Evolutionary conservation across 75 land plant species (phyloP).

Genomic region (Pseudotsuga menziesii): DNA sequence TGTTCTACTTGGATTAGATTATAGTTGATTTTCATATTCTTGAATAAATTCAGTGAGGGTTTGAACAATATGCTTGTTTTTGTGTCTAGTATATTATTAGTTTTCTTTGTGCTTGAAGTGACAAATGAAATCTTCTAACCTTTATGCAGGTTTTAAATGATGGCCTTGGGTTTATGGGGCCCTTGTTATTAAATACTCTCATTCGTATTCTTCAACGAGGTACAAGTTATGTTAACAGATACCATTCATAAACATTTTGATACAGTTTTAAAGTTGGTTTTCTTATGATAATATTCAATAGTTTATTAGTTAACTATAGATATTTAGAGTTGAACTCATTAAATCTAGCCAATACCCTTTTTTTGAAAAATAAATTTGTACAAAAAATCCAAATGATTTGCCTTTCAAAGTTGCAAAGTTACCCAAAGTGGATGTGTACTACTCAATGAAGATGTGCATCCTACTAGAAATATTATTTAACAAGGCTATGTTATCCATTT

Average conservation of each 20-base stretch:
- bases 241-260: not conserved
- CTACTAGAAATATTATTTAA: no score
- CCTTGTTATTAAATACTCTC: constrained; percentile 24
- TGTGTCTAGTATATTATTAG: not conserved
- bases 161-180: constrained; percentile 21
- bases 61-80: not conserved
- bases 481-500: no score
- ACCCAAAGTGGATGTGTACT: no score
- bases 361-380: not conserved
- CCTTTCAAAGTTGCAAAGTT: not conserved
- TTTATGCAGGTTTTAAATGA: constrained; percentile 32
- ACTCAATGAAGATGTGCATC: no score
- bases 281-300: not conserved
- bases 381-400: not conserved
- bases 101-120: not conserved
- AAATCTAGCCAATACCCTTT: not conserved
- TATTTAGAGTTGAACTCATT: not conserved
- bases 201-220: constrained; percentile 23
- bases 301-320: not conserved
- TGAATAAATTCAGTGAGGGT: not conserved
- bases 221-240: not conserved
- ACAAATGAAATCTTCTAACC: not conserved
- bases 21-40: not conserved
- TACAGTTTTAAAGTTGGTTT: not conserved
- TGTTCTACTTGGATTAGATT: not conserved